Evolutionary conservation across 2,329 filamentous ascomycete genomes (phyloP), one percentile per base, ranked within the genome.

Genomic region (Capronia epimyces): DNA sequence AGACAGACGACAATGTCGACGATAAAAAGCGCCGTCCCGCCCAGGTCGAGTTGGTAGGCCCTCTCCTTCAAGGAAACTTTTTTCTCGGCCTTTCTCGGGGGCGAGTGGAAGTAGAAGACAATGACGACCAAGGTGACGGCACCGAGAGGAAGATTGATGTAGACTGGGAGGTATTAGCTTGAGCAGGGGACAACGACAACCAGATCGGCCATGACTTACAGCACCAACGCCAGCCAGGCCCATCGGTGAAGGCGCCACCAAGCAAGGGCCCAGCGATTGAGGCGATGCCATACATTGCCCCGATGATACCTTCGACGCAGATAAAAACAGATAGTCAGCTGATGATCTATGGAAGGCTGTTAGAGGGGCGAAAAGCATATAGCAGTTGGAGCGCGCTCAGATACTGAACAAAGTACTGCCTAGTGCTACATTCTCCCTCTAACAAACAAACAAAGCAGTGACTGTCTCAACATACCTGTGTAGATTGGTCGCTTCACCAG

Each of bases 401-500:
- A n/a, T n/a, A n/a, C n/a, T n/a, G n/a, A n/a, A n/a, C n/a, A n/a
- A n/a, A n/a, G n/a, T n/a, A n/a, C n/a, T n/a, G n/a, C n/a, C n/a
- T n/a, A n/a, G n/a, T n/a, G n/a, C n/a, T n/a, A n/a, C n/a, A n/a
- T n/a, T n/a, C n/a, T n/a, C n/a, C n/a, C n/a, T n/a, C n/a, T n/a
- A n/a, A n/a, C n/a, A n/a, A n/a, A n/a, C n/a, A n/a, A n/a, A n/a
- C n/a, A n/a, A n/a, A n/a, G n/a, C n/a, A n/a, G n/a, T n/a, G n/a
- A n/a, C n/a, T n/a, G n/a, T n/a, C n/a, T n/a, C n/a, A n/a, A n/a
- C n/a, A n/a, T n/a, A n/a, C 78, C 78, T 47, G 78, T 78, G 20
- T 75, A 77, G 24, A 78, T 64, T 6, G 74, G 79, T 25, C 79
- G 69, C 59, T 78, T 76, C 6, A 72, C 65, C 7, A 82, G 69